Conservation (phyloP, 495 filamentous ascomycete species). For the Podospora bellae-mahoneyi region DNA sequence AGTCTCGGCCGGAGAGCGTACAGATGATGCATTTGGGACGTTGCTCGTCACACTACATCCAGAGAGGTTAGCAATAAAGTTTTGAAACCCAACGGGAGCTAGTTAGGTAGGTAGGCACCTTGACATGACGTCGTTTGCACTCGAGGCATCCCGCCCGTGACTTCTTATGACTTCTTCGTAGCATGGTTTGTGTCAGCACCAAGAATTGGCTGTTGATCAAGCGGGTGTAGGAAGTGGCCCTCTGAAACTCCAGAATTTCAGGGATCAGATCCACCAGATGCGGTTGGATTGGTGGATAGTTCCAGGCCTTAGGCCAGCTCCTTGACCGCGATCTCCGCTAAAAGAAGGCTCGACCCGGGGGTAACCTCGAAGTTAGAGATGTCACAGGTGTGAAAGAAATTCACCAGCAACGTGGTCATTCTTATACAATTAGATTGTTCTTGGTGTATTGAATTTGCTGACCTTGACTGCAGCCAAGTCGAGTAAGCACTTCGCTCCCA, state of each 20-base stretch:
- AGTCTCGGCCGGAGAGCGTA: constrained; percentile 33
- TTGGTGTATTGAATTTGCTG: no score
- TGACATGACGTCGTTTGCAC: constrained; percentile 43
- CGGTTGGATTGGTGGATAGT: background rate
- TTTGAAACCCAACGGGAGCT: background rate
- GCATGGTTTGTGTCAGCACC: constrained; percentile 21
- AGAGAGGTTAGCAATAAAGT: background rate
- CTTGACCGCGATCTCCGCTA: background rate
- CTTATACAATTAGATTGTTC: background rate
- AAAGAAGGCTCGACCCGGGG: background rate
- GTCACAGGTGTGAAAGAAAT: background rate
- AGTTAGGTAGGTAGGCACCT: constrained; percentile 20
- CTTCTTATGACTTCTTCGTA: constrained; percentile 41
- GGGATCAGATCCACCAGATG: background rate
- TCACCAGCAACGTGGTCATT: background rate
- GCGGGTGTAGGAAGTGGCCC: background rate
- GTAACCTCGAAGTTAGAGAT: background rate
- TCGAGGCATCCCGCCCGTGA: constrained; percentile 36
- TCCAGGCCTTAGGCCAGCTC: background rate
- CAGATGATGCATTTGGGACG: constrained; percentile 37
- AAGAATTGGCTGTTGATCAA: background rate
- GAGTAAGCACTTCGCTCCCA: no score
- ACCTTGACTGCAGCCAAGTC: no score
- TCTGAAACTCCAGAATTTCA: background rate
- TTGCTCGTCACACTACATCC: constrained; percentile 35